Conservation (phyloP, 2,329 filamentous ascomycete species). For the Claviceps pazoutovae region DNA sequence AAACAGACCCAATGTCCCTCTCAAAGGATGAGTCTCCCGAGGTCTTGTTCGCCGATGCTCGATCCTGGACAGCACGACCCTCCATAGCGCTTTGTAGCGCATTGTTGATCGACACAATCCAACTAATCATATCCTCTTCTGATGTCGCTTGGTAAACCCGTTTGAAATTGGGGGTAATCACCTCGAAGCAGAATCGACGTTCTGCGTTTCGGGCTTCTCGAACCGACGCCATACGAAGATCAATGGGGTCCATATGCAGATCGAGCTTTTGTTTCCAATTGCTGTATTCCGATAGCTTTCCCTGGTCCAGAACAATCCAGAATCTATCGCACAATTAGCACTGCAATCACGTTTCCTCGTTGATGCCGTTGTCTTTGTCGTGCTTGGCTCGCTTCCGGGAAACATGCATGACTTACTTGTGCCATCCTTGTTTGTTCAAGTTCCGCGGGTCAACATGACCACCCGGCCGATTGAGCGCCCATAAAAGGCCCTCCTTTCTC, state of each 20-base stretch:
- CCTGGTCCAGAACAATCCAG: slow-evolving; percentile 96
- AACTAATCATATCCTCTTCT: slow-evolving; percentile 94
- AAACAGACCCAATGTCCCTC: slow-evolving; percentile 79
- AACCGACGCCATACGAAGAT: slow-evolving; percentile 91
- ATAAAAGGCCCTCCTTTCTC: slow-evolving; percentile 85
- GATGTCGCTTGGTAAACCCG: slow-evolving; percentile 95
- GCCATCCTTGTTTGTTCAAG: slow-evolving; percentile 94
- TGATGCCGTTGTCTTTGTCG: not conserved
- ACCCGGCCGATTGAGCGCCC: slow-evolving; percentile 84
- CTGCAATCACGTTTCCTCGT: not conserved
- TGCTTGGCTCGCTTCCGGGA: not conserved
- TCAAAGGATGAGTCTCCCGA: slow-evolving; percentile 45
- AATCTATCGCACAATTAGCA: slow-evolving; percentile 44
- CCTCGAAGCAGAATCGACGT: slow-evolving; percentile 91
- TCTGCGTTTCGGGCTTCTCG: slow-evolving; percentile 91
- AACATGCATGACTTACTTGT: slow-evolving; percentile 56
- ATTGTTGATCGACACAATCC: slow-evolving; percentile 95
- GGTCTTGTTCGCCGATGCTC: slow-evolving; percentile 24
- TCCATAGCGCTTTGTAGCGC: slow-evolving; percentile 93
- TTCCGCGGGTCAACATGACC: slow-evolving; percentile 92
- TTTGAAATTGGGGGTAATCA: slow-evolving; percentile 92
- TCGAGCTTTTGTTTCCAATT: slow-evolving; percentile 98
- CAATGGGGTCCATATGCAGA: slow-evolving; percentile 94
- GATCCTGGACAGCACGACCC: slow-evolving; percentile 49
- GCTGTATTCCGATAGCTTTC: slow-evolving; percentile 92